Evolutionary conservation across 2,329 filamentous ascomycete genomes (phyloP).

Genomic region (Hypoxylon sp.): DNA sequence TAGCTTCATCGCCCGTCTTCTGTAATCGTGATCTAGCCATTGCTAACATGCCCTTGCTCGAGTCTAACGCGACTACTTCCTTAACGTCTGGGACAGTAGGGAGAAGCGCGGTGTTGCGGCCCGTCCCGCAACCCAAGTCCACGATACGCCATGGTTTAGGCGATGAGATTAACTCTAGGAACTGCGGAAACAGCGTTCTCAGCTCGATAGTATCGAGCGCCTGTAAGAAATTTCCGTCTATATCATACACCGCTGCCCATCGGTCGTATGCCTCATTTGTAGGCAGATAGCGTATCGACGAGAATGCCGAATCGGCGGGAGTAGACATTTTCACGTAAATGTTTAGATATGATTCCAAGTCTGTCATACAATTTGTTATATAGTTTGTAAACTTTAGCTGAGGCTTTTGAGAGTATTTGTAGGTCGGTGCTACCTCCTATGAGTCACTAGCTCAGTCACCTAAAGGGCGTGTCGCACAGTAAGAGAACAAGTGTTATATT

Average conservation of each 20-base stretch:
- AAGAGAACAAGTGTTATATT: background rate
- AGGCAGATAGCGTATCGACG: conserved; percentile 53
- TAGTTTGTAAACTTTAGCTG: background rate
- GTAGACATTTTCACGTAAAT: conserved; percentile 18
- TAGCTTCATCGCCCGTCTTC: background rate
- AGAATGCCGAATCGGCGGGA: conserved; percentile 28
- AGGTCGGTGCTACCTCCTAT: background rate
- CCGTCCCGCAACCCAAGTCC: conserved; percentile 77
- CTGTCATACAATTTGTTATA: background rate
- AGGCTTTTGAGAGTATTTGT: background rate
- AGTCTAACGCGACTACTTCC: conserved; percentile 68
- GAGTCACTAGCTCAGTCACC: conserved; percentile 22
- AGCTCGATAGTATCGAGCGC: conserved; percentile 73
- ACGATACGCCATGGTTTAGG: conserved; percentile 60
- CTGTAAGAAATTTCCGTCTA: conserved; percentile 77
- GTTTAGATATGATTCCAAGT: background rate
- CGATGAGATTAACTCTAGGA: conserved; percentile 57
- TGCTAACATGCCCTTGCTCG: conserved; percentile 70
- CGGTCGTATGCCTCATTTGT: conserved; percentile 55
- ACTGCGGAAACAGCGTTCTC: conserved; percentile 63
- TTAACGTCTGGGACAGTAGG: conserved; percentile 54
- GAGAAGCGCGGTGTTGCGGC: conserved; percentile 72
- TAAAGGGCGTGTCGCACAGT: background rate
- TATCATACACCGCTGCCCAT: conserved; percentile 69
- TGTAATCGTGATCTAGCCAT: conserved; percentile 62